Conservation (phyloP, 228 moss, liverwort and hornwort species). For the Sphagnum magellanicum region DNA sequence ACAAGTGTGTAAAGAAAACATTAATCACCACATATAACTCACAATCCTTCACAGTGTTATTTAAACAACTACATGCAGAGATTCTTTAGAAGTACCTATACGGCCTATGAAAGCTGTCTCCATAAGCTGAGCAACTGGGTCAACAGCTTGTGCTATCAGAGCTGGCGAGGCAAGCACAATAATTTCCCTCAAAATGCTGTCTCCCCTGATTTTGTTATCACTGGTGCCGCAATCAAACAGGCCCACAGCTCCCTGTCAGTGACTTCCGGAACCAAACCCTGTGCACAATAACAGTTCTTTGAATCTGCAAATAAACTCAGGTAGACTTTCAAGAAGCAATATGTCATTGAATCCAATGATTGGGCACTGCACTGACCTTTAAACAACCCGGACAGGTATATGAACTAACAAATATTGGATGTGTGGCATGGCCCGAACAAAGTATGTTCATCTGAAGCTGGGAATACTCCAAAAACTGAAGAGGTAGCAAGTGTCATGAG, state of each 20-base stretch:
- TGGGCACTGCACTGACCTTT: background rate
- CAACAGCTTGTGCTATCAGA: conserved; percentile 13
- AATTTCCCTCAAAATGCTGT: conserved; percentile 14
- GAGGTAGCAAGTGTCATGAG: too few species aligned
- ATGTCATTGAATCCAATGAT: background rate
- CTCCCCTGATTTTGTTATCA: conserved; percentile 9
- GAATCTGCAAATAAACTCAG: background rate
- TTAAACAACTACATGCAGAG: too few species aligned
- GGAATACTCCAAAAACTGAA: too few species aligned
- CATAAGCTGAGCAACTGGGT: conserved; percentile 15
- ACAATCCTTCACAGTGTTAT: too few species aligned
- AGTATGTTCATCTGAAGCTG: too few species aligned
- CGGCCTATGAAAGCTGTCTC: conserved; percentile 15
- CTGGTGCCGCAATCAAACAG: conserved; percentile 8
- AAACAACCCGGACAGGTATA: background rate
- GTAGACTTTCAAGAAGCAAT: background rate
- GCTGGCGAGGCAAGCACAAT: conserved; percentile 16
- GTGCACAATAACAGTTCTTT: too few species aligned
- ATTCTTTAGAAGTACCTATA: conserved; percentile 7
- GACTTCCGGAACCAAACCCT: background rate
- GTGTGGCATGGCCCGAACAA: too few species aligned
- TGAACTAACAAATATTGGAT: background rate
- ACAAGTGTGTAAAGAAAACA: too few species aligned
- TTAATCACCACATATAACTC: too few species aligned
- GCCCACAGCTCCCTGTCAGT: conserved; percentile 9